Percentiles rank a stretch among this genome's conserved stretches.
These are phyloP conservation scores for Fusarium sp. DNA, from an alignment of 2,329 filamentous ascomycete genomes.

Conservation along the genomic window DNA sequence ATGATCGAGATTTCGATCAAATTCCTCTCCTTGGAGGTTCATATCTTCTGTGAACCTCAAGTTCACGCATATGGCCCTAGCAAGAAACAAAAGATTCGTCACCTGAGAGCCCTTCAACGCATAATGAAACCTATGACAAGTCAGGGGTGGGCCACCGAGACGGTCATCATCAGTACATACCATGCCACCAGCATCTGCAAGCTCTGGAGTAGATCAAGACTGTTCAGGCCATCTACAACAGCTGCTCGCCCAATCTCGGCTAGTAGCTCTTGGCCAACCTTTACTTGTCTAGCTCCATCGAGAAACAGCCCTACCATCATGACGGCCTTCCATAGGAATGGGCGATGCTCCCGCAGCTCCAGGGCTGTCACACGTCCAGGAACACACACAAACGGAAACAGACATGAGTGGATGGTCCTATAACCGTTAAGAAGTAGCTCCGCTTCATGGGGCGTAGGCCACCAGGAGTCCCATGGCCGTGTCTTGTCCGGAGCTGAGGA, in stretches of 20 bases:
- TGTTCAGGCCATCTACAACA: constrained; percentile 57
- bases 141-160: constrained; percentile 20
- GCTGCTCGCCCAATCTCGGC: constrained; percentile 57
- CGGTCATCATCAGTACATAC: constrained; percentile 48
- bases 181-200: constrained; percentile 61
- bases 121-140: constrained; percentile 58
- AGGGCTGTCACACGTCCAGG: constrained; percentile 53
- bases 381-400: constrained; percentile 62
- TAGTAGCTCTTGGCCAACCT: constrained; percentile 59
- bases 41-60: constrained; percentile 52
- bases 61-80: constrained; percentile 60
- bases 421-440: constrained; percentile 56
- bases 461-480: constrained; percentile 50
- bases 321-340: constrained; percentile 63
- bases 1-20: constrained; percentile 54
- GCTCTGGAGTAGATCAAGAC: constrained; percentile 61
- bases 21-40: constrained; percentile 35
- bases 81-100: constrained; percentile 62
- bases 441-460: constrained; percentile 59
- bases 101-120: constrained; percentile 63
- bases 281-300: constrained; percentile 59
- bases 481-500: constrained; percentile 23
- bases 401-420: constrained; percentile 48
- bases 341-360: constrained; percentile 54
- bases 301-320: constrained; percentile 60